Percentiles rank a stretch among this genome's conserved stretches.
Conservation (phyloP, 306 rosid species). For the Pyrus bretschneideri region DNA sequence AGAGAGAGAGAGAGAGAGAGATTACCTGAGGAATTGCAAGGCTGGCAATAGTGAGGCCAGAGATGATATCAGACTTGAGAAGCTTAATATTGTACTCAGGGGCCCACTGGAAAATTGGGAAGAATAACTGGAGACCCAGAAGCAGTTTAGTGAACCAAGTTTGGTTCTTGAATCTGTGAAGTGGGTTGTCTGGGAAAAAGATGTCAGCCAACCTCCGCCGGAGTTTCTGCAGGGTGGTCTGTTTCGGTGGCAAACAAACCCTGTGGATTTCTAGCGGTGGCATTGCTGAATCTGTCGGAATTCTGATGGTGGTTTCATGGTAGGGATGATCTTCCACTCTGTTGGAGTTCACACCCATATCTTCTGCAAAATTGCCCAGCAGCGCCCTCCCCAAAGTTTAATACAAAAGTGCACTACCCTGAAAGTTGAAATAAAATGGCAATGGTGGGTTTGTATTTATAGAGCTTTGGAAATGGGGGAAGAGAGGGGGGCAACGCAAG, state of each 20-base stretch:
- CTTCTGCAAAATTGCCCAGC: neutral
- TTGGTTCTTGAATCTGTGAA: constrained; percentile 63
- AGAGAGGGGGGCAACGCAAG: neutral
- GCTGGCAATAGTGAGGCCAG: constrained; percentile 97
- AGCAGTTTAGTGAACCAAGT: constrained; percentile 36
- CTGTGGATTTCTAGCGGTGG: constrained; percentile 50
- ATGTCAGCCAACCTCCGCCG: constrained; percentile 60
- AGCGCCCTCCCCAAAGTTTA: neutral
- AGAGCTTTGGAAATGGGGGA: neutral
- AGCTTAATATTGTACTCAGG: constrained; percentile 46
- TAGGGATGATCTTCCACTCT: constrained; percentile 56
- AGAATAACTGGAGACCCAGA: constrained; percentile 59
- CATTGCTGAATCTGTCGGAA: constrained; percentile 32
- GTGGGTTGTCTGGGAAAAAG: constrained; percentile 87
- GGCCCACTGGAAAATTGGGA: constrained; percentile 89
- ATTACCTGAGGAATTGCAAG: constrained; percentile 93
- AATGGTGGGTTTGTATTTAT: constrained; percentile 39
- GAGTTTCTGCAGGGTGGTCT: constrained; percentile 58
- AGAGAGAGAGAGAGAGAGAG: neutral
- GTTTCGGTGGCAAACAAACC: constrained; percentile 59
- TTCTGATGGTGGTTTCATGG: constrained; percentile 32
- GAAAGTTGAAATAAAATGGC: constrained; percentile 13
- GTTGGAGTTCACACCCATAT: constrained; percentile 60
- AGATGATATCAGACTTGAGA: constrained; percentile 61
- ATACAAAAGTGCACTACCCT: neutral